Base-by-base conservation (phyloP, 225 moss, liverwort and hornwort genomes). In the Thuidium tamariscinum region DNA sequence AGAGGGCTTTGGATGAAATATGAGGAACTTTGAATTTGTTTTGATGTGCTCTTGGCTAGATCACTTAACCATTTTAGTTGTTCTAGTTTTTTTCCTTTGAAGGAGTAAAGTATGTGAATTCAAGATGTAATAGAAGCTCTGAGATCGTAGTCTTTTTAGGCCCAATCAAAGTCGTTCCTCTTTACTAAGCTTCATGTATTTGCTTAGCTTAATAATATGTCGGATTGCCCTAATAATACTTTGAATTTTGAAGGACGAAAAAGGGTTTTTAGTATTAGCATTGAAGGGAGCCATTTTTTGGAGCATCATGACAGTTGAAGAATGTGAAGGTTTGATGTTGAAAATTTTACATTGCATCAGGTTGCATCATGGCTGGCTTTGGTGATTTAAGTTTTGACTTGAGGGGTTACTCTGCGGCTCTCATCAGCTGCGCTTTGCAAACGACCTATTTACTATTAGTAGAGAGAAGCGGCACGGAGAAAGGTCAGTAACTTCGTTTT, bases 351-450 rank as follows among this genome's bases (percentile, higher is more conserved):
- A 62, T 36, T 91, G 79, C 75, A 86, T 85, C 87, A 94, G 94
- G 94, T 88, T 94, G 94, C 82, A 87, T 94, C 46, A 88, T 94
- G 94, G 94, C 94, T 91, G 94, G 94, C 52, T 88, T 94, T 87
- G 94, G 94, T 81, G 94, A 94, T 85, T 89, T 94, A 73, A 94
- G 92, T 83, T 94, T 94, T 79, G 94, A 89, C 36, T 88, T 89
- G 84, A 87, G 88, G 54, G 94, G 94, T 37, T 94, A 94, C 75
- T 91, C 91, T 86, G 92, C 92, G 83, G 94, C 94, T 18, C 92
- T 94, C 83, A 91, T 92, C 74, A 94, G 94, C 81, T 94, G 94
- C 66, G 94, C 81, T 83, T 84, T 94, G 85, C 94, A 94, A 89
- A 92, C 94, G 13, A 90, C 88, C 85, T 94, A 94, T 79, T 89